A percentile compares a stretch with the other conserved stretches of the same genome.
These are phyloP conservation scores for Tripterygium wilfordii DNA, from an alignment of 177 flowering plant species.

Conservation along the genomic window DNA sequence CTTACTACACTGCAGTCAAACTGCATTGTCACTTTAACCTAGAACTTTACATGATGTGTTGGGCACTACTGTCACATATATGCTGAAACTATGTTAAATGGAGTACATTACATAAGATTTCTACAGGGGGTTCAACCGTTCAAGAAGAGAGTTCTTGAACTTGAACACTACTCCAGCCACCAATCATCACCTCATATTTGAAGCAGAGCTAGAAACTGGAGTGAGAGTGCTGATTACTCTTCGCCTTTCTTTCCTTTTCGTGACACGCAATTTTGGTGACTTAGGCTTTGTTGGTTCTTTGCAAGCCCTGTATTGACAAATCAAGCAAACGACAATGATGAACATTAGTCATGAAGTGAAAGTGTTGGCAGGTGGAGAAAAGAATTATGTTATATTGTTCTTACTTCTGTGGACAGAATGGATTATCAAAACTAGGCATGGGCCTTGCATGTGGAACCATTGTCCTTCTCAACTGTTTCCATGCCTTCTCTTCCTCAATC, in stretches of 20 bases:
- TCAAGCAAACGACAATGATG: neutral
- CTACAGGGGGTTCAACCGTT: too few species aligned
- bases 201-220: constrained; percentile 38
- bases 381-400: constrained; percentile 2
- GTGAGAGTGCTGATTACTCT: neutral
- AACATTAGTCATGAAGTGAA: neutral
- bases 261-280: constrained; percentile 68
- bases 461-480: constrained; percentile 83
- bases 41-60: too few species aligned
- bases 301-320: constrained; percentile 34
- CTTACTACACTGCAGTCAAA: too few species aligned
- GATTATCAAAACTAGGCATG: constrained; percentile 69
- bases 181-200: constrained; percentile 38
- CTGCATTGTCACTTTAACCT: too few species aligned
- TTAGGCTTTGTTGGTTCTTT: constrained; percentile 70
- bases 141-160: constrained; percentile 41
- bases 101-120: too few species aligned
- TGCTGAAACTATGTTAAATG: too few species aligned
- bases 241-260: constrained; percentile 43
- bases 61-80: too few species aligned
- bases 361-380: neutral
- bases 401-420: constrained; percentile 83
- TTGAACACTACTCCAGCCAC: too few species aligned
- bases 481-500: constrained; percentile 93
- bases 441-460: constrained; percentile 95